Evolutionary conservation across 768 basidiomycete species (phyloP), one percentile per base, ranked within the genome.

Genomic region (Lyophyllum shimeji): DNA sequence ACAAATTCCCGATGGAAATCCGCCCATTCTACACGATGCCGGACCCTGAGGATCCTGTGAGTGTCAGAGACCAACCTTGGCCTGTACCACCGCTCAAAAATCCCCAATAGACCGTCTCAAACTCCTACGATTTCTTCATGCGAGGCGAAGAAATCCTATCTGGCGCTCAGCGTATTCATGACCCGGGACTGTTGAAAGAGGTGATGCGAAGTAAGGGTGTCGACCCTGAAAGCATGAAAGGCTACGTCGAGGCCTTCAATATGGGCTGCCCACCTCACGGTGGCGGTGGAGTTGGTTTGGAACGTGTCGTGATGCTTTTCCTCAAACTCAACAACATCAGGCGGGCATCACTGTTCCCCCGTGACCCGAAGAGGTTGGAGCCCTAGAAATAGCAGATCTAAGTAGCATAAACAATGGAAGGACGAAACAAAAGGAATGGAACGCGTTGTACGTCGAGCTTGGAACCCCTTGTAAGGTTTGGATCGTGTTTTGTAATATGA

Each of bases 111-210:
- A 86, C 84, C 7, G 78, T 97, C 39, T 98, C 97, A 49, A 98
- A 98, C 74, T 98, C 97, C 21, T 99, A 98, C 72, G 97, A 99
- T 75, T 98, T 99, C 76, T 98, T 99, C 83, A 98, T 99, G 96
- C 85, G 97, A 29, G 97, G 97, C 11, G 95, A 99, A 74, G 97
- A 99, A 72, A 98, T 99, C 66, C 81, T 98, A 39, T 98, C 96
- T 3, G 97, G 97, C 15, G 97, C 96, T 24, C 97, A 99, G 71
- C 94, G 97, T 73, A 87, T 98, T 53, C 97, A 99, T 74, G 94
- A 98, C 62, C 83, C 97, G 5, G 72, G 74, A 11, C 76, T 98
- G 51, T 84, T 98, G 58, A 78, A 77, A 50, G 83, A 92, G 74
- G 84, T 90, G 72, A 98, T 98, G 95, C 80, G 79, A 56, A 77